Evolutionary conservation across 2,329 filamentous ascomycete genomes (phyloP).

Genomic region (Sphaerulina vaccinii): DNA sequence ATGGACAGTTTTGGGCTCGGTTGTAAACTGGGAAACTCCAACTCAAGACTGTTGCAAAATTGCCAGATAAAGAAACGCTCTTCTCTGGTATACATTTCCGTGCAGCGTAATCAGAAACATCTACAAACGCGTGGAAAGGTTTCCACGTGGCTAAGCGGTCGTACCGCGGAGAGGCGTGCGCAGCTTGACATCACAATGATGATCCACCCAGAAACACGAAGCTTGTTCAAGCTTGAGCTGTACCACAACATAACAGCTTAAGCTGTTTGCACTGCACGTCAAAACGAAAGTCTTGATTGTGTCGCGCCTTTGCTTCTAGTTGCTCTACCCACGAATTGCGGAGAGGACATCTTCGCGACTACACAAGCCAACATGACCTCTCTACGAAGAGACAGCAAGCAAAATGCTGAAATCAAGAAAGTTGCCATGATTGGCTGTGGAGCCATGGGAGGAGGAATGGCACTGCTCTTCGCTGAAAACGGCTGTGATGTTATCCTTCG

Average conservation of each 20-base stretch:
- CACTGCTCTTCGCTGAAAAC: conserved; percentile 58
- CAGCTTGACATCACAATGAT: conserved; percentile 19
- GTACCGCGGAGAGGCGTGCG: background rate
- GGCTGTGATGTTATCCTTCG: conserved; percentile 55
- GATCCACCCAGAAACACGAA: conserved; percentile 6
- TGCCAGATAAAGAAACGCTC: no score
- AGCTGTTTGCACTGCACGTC: background rate
- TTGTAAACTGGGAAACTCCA: no score
- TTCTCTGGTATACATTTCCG: background rate
- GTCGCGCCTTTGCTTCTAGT: no score
- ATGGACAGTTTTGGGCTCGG: no score
- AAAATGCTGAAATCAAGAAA: conserved; percentile 36
- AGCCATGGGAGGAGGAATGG: conserved; percentile 61
- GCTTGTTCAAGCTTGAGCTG: no score
- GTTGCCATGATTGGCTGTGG: conserved; percentile 59
- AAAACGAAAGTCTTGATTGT: no score
- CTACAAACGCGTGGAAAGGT: no score
- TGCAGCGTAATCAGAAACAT: background rate
- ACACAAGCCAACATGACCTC: background rate
- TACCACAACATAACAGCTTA: background rate
- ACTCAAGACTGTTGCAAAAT: no score
- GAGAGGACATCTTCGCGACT: no score
- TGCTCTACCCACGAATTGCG: no score
- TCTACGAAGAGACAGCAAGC: conserved; percentile 12
- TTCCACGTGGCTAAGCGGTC: conserved; percentile 1